phyloP scores from a whole-genome alignment of 129 eudicot species.

The Escallonia herrerae region DNA sequence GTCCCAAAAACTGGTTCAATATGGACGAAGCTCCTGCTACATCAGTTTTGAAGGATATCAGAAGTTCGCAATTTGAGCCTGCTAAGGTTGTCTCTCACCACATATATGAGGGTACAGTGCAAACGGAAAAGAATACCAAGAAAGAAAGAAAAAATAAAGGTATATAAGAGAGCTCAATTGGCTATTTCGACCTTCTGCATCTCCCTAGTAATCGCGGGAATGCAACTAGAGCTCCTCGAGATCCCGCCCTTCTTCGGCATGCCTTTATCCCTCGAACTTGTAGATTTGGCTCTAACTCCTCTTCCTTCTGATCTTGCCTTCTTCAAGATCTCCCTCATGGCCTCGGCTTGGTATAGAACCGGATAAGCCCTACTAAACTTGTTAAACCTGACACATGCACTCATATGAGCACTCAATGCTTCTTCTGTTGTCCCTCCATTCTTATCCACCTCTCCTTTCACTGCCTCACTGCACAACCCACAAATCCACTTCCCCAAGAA shows the following conservation, averaged over 20 bases:
- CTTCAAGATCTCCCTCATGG: slow-evolving; percentile 70
- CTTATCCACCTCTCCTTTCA: slow-evolving; percentile 64
- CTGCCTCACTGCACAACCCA: slow-evolving; percentile 76
- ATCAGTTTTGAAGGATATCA: too few relatives aligned
- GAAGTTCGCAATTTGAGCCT: too few relatives aligned
- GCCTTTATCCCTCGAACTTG: slow-evolving; percentile 45
- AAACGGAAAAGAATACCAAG: too few relatives aligned
- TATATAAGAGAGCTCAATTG: not conserved
- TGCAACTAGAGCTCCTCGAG: slow-evolving; percentile 76
- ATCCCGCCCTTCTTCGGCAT: slow-evolving; percentile 45
- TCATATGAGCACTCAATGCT: slow-evolving; percentile 61
- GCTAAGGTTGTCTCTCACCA: too few relatives aligned
- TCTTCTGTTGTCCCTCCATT: slow-evolving; percentile 65
- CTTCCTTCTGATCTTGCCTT: slow-evolving; percentile 29
- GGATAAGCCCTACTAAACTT: slow-evolving; percentile 70
- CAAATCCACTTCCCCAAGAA: slow-evolving; percentile 69
- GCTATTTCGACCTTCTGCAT: slow-evolving; percentile 17
- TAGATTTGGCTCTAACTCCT: slow-evolving; percentile 46
- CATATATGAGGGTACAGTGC: too few relatives aligned
- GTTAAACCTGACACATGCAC: slow-evolving; percentile 63
- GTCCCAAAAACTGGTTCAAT: too few relatives aligned
- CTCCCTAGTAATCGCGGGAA: slow-evolving; percentile 57
- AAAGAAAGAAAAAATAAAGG: too few relatives aligned
- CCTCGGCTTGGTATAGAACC: slow-evolving; percentile 65
- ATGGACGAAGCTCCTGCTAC: too few relatives aligned